Conservation (phyloP, 225 moss, liverwort and hornwort species). For the Sphagnum tenellum region DNA sequence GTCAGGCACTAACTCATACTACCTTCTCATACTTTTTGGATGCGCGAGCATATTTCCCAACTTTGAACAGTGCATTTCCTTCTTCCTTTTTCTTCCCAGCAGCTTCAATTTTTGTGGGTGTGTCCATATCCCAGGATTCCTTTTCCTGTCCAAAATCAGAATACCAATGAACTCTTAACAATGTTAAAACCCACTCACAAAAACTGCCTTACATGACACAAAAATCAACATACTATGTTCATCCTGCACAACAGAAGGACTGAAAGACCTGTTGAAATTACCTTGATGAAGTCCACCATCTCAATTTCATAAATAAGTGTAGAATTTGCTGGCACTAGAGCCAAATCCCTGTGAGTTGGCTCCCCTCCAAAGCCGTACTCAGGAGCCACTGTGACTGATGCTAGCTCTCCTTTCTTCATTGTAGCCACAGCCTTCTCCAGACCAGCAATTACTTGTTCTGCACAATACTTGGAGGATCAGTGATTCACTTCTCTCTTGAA, state of each 20-base stretch:
- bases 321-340: slow-evolving; percentile 67
- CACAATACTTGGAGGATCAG: neutral
- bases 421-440: slow-evolving; percentile 66
- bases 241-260: too few relatives aligned
- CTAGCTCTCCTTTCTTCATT: slow-evolving; percentile 82
- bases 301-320: slow-evolving; percentile 67
- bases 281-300: slow-evolving; percentile 74
- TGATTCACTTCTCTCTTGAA: too few relatives aligned
- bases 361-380: slow-evolving; percentile 64
- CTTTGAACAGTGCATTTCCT: slow-evolving; percentile 36
- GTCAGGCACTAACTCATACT: neutral
- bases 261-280: slow-evolving; percentile 1
- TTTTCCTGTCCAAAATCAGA: slow-evolving; percentile 19
- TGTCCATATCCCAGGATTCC: slow-evolving; percentile 50
- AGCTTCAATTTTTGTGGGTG: slow-evolving; percentile 28
- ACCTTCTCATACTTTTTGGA: slow-evolving; percentile 56
- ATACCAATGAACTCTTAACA: too few relatives aligned
- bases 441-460: slow-evolving; percentile 77
- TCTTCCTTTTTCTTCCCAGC: slow-evolving; percentile 40
- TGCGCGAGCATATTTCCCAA: slow-evolving; percentile 26
- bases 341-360: slow-evolving; percentile 51
- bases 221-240: too few relatives aligned
- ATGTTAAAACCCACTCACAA: too few relatives aligned
- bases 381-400: slow-evolving; percentile 50
- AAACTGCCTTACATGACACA: too few relatives aligned